Percentiles rank a stretch among this genome's conserved stretches.
Evolutionary conservation across 164 flowering plant species (phyloP).

Genomic region (grape (Vitis vinifera)): ASM3070453v1 NC_081823.1:2880501-2881000

Average conservation of each 20-base stretch:
- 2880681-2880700: conserved; percentile 33
- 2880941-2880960: conserved; percentile 30
- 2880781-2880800: conserved; percentile 29
- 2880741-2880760: neutral
- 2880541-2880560: conserved; percentile 39
- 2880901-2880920: conserved; percentile 8
- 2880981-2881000: too few species aligned
- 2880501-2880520: conserved; percentile 53
- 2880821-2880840: too few species aligned
- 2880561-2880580: conserved; percentile 19
- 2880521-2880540: conserved; percentile 25
- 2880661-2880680: conserved; percentile 38
- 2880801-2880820: conserved; percentile 16
- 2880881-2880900: conserved; percentile 33
- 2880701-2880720: conserved; percentile 37
- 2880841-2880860: conserved; percentile 26
- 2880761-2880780: conserved; percentile 38
- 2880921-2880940: conserved; percentile 35
- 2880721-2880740: conserved; percentile 18
- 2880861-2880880: conserved; percentile 38
- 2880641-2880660: conserved; percentile 33
- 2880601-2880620: conserved; percentile 50
- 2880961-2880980: conserved; percentile 1
- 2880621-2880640: conserved; percentile 30
- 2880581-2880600: conserved; percentile 29